Base-by-base conservation (phyloP, 345 rosid genomes). In the Bruguiera parviflora region DNA sequence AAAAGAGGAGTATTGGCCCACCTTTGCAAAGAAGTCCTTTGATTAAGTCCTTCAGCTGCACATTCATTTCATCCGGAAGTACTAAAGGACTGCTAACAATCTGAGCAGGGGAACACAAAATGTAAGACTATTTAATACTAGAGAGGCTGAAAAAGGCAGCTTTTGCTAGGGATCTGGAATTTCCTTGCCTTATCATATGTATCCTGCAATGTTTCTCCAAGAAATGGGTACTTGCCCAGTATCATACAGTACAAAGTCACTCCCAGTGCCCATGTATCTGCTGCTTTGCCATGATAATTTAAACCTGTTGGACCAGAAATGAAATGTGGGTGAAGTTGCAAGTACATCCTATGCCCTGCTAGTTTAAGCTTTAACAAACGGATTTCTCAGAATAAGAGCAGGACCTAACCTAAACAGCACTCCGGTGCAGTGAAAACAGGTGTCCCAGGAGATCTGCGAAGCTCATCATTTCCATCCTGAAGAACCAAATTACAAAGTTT, bases 341-440 rank as follows among this genome's bases (percentile, higher is more conserved):
- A 78, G 53, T 21, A 56, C 8, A 57, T 76, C 46, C 47, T 3
- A 46, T 22, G 10, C 29, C 57, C 43, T 60, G 57, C 24, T 25
- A 35, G 49, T 43, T 53, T 25, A 33, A 46, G 55, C 8, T 32
- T 57, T 52, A 27, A 52, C 21, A 55, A 29, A 15, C 43, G 55
- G 8, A 55, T 27, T 33, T 51, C 61, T 62, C 29, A 55, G 37
- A 20, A 67, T 61, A 28, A 16, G 74, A 64, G 28, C 5, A 56
- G 59, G 69, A 43, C 53, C 81, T 75, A 66, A 95, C 98, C 98
- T 74, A 90, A 77, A 80, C 98, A 92, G 75, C 99, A 96, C 81
- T 96, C 99, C 5, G 98, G 99, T 53, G 99, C 99, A 71, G 99
- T 96, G 82, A 90, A 96, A 77, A 96, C 99, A 65, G 99, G 99